phyloP scores from a whole-genome alignment of 495 filamentous ascomycete species.

The Hypoxylon lenormandii region DNA sequence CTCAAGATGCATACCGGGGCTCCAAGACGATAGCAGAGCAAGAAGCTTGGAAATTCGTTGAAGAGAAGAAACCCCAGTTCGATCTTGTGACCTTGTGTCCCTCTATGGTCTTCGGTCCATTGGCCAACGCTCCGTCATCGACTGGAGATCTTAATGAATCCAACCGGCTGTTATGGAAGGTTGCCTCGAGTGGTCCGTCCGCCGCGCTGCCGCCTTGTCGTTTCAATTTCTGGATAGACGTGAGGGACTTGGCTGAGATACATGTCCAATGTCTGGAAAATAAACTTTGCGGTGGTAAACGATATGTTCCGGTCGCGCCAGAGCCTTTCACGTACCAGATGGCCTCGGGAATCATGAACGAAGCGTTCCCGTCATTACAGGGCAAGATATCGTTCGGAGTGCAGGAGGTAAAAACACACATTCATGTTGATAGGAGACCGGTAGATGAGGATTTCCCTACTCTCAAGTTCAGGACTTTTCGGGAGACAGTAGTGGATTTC shows the following conservation, averaged over 20 bases:
- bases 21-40: slow-evolving; percentile 65
- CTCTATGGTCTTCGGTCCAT: slow-evolving; percentile 13
- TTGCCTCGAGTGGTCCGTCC: slow-evolving; percentile 2
- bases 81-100: slow-evolving; percentile 42
- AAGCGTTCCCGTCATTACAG: not conserved
- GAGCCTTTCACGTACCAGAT: slow-evolving; percentile 4
- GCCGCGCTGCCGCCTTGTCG: not conserved
- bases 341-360: not conserved
- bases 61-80: slow-evolving; percentile 62
- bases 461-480: not conserved
- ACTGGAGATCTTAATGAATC: slow-evolving; percentile 3
- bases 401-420: not conserved
- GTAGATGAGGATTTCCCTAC: not conserved
- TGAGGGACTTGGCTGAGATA: slow-evolving; percentile 9
- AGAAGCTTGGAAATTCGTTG: slow-evolving; percentile 63
- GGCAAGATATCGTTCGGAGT: not conserved
- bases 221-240: slow-evolving; percentile 16
- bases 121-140: not conserved
- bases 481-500: not conserved
- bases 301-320: not conserved
- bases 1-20: slow-evolving; percentile 9
- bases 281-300: not conserved
- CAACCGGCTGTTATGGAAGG: slow-evolving; percentile 1
- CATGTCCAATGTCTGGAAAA: not conserved
- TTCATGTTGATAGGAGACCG: not conserved